Conservation (phyloP, 202 grass and related monocot genomes). For the Schoenoplectus tabernaemontani region DNA sequence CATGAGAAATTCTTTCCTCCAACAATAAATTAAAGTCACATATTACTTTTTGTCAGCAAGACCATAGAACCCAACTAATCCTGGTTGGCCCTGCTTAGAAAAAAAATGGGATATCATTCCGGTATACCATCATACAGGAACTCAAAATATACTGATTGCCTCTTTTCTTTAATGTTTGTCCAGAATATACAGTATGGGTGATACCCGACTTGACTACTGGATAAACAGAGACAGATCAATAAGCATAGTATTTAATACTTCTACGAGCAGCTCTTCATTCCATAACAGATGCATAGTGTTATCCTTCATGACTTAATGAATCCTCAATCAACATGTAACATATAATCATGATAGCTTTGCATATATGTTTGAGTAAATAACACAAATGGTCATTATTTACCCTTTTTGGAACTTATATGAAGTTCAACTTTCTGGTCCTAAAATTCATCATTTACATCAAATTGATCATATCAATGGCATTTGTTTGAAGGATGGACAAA, state of each 20-base stretch:
- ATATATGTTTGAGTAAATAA: not conserved
- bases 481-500: not conserved
- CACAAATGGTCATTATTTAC: not conserved
- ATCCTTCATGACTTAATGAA: not conserved
- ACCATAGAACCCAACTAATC: conserved; percentile 2
- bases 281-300: not conserved
- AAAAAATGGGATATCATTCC: not conserved
- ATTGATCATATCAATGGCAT: not conserved
- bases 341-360: not conserved
- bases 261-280: not conserved
- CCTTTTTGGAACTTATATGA: not conserved
- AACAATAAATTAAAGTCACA: not conserved
- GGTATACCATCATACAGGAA: not conserved
- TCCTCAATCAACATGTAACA: not conserved
- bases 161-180: not conserved
- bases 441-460: not conserved
- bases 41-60: not conserved
- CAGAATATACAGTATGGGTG: not conserved
- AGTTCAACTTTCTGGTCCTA: not conserved
- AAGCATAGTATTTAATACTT: not conserved
- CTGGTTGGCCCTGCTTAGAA: conserved; percentile 10
- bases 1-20: not conserved
- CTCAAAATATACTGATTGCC: not conserved
- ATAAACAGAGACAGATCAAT: not conserved
- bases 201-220: not conserved